phyloP scores from a whole-genome alignment of 352 stramenopile species.

The Plasmopara muralis region DNA sequence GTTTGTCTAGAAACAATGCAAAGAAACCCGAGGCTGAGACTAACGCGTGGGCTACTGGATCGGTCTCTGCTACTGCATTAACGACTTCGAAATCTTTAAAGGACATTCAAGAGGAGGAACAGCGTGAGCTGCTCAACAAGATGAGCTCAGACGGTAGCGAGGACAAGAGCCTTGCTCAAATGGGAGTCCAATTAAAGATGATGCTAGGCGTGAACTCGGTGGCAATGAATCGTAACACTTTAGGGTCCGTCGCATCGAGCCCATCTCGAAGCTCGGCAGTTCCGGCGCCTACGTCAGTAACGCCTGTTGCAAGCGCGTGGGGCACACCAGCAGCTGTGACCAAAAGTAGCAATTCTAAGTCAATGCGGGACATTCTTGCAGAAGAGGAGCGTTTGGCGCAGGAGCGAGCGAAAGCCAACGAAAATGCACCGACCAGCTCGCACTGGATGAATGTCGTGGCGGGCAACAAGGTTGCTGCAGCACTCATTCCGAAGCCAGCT shows the following conservation, averaged over 20 bases:
- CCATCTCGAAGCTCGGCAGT: constrained; percentile 3
- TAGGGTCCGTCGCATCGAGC: not conserved
- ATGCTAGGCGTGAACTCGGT: constrained; percentile 74
- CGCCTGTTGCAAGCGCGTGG: constrained; percentile 39
- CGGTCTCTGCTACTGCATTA: constrained; percentile 5
- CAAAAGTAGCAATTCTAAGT: constrained; percentile 33
- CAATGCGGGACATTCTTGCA: constrained; percentile 72
- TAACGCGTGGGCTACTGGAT: constrained; percentile 35
- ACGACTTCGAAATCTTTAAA: constrained; percentile 51
- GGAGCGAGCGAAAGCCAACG: constrained; percentile 47
- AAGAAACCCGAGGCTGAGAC: constrained; percentile 24
- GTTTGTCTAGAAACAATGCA: constrained; percentile 24
- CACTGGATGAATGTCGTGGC: constrained; percentile 84
- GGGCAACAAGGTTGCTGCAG: constrained; percentile 43
- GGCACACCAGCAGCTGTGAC: constrained; percentile 28
- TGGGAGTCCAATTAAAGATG: constrained; percentile 84
- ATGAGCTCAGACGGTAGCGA: constrained; percentile 30
- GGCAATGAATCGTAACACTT: constrained; percentile 7
- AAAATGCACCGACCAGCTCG: constrained; percentile 37
- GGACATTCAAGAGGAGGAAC: constrained; percentile 78
- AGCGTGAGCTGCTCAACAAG: constrained; percentile 55
- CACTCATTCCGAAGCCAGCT: constrained; percentile 41
- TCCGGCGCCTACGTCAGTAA: constrained; percentile 11
- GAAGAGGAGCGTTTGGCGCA: constrained; percentile 77
- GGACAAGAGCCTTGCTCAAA: constrained; percentile 55